Evolutionary conservation across 1,284 basidiomycete species (phyloP), one percentile per base, ranked within the genome.

Genomic region (Papiliotrema laurentii): DNA sequence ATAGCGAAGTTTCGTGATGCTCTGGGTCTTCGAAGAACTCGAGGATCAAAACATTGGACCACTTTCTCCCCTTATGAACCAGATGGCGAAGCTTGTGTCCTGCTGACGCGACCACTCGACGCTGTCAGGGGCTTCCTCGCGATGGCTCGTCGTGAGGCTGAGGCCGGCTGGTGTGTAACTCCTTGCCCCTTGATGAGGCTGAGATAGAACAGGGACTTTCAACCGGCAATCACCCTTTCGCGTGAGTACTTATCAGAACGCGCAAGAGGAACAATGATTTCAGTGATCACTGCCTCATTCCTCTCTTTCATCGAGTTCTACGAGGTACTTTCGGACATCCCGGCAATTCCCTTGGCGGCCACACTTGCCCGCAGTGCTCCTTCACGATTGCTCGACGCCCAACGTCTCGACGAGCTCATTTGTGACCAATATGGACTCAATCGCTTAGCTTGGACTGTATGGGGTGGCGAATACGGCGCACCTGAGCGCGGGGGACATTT

Each of bases 121-220:
- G 49, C 59, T n/a, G 55, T 69, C 0, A 60, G 69, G 13, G 61
- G 66, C 2, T 59, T 69, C 35, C 52, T 72, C n/a, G 62, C 65
- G 19, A 51, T 66, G 2, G 64, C 63, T 3, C 49, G 65, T 11
- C 57, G 55, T 18, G 61, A 66, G 39, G 55, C 59, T 18, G 51
- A 49, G 40, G 51, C 62, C 13, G 60, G 57, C 28, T 66, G 64
- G 64, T 64, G 24, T 45, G 58, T 48, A 3, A 16, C n/a, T 14
- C 18, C 14, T n/a, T 45, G 7, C 25, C 18, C 18, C 5, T 30
- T 7, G 6, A 30, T 34, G 5, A 35, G 13, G 14, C 47, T 59
- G 41, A 64, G 41, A 10, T 14, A 5, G 3, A 11, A 6, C 39
- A 71, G 69, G 68, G 59, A 66, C 34, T 47, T 60, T 13, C 57